These are phyloP conservation scores for Oryza meridionalis DNA, from an alignment of 176 grass and related monocot genomes.

Conservation along the genomic window DNA sequence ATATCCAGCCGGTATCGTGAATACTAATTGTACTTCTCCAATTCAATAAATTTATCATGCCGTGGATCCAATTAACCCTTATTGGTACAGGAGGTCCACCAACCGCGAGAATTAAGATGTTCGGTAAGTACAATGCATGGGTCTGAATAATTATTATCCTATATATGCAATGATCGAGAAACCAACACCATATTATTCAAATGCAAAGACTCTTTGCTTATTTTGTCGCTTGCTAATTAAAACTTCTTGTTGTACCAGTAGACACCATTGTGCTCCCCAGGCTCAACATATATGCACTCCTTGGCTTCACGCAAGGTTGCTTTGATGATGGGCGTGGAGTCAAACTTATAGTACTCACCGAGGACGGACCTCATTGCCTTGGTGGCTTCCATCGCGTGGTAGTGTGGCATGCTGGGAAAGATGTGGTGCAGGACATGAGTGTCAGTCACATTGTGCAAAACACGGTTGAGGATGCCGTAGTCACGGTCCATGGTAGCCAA, in stretches of 20 bases:
- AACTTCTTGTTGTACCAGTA: constrained; percentile 96
- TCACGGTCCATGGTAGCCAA: constrained; percentile 87
- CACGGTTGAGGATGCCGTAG: constrained; percentile 85
- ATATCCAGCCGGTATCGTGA: too few relatives aligned
- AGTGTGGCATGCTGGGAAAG: constrained; percentile 98
- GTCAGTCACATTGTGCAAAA: constrained; percentile 96
- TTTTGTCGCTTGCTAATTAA: constrained; percentile 39
- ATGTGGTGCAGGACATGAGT: constrained; percentile 95
- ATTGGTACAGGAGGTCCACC: too few relatives aligned
- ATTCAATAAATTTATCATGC: too few relatives aligned
- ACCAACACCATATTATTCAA: too few relatives aligned
- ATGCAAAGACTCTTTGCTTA: too few relatives aligned
- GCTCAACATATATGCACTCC: constrained; percentile 84
- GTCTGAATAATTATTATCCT: too few relatives aligned
- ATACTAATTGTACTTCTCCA: too few relatives aligned
- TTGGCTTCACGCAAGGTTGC: constrained; percentile 79
- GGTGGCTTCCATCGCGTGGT: constrained; percentile 93
- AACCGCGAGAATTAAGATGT: too few relatives aligned
- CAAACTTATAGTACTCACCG: constrained; percentile 87
- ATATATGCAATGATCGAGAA: too few relatives aligned
- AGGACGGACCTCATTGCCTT: constrained; percentile 85
- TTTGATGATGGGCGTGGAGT: constrained; percentile 61
- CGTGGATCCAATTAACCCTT: too few relatives aligned
- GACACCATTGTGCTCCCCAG: constrained; percentile 63
- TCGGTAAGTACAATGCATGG: too few relatives aligned